Evolutionary conservation across 2,329 filamentous ascomycete species (phyloP).

Genomic region (Fusarium piperis): DNA sequence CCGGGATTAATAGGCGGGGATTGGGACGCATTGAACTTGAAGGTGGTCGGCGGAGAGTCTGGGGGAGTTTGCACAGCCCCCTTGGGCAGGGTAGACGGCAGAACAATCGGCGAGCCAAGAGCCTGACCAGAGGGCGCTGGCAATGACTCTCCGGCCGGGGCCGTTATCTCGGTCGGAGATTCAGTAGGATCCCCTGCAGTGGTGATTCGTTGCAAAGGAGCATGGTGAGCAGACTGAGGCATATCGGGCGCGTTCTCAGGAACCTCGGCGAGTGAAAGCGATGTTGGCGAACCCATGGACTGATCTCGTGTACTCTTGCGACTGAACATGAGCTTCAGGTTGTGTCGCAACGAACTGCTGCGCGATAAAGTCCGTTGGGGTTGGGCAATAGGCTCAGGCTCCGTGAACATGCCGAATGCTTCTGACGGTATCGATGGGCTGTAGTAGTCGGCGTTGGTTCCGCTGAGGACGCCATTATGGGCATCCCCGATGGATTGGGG

Average conservation of each 20-base stretch:
- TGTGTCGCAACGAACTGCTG: slow-evolving; percentile 49
- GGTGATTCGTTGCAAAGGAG: slow-evolving; percentile 36
- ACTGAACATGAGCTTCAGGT: slow-evolving; percentile 49
- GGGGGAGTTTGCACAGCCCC: slow-evolving; percentile 38
- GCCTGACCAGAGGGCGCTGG: slow-evolving; percentile 23
- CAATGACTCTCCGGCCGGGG: slow-evolving; percentile 22
- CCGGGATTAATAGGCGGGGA: slow-evolving; percentile 48
- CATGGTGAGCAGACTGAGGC: slow-evolving; percentile 21
- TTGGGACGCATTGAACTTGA: slow-evolving; percentile 40
- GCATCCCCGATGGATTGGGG: slow-evolving; percentile 42
- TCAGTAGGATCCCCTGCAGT: slow-evolving; percentile 40
- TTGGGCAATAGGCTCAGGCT: slow-evolving; percentile 36
- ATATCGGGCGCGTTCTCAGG: slow-evolving; percentile 17
- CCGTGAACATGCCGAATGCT: slow-evolving; percentile 52
- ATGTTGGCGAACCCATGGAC: slow-evolving; percentile 42
- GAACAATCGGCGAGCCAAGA: slow-evolving; percentile 37
- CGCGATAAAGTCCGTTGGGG: slow-evolving; percentile 44
- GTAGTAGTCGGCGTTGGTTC: slow-evolving; percentile 54
- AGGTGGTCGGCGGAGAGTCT: slow-evolving; percentile 37
- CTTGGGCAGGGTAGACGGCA: slow-evolving; percentile 26
- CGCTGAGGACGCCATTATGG: slow-evolving; percentile 47
- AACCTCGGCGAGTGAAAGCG: slow-evolving; percentile 26
- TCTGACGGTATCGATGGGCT: slow-evolving; percentile 53
- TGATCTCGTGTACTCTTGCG: slow-evolving; percentile 47
- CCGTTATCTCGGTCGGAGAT: slow-evolving; percentile 45